Conservation (phyloP, 768 basidiomycete genomes). For the Termitomyces sp. region DNA sequence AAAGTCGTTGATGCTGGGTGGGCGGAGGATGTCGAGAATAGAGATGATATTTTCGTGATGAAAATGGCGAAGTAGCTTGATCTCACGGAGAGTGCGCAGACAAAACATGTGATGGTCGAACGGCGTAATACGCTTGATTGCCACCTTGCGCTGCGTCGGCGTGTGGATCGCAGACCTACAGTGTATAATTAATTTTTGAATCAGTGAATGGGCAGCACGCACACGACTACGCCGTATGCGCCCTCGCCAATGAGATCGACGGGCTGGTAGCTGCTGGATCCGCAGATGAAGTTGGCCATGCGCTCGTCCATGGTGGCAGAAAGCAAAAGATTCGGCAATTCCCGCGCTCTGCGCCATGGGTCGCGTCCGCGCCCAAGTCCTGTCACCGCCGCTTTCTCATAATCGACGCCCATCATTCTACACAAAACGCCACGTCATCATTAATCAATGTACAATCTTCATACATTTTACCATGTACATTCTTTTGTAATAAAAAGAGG, state of each 20-base stretch:
- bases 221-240: constrained; percentile 80
- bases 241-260: constrained; percentile 90
- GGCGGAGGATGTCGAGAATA: constrained; percentile 90
- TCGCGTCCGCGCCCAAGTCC: too few species aligned
- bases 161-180: constrained; percentile 68
- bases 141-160: constrained; percentile 78
- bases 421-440: background rate
- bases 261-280: constrained; percentile 53
- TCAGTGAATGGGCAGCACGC: constrained; percentile 30
- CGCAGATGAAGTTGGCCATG: constrained; percentile 42
- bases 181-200: background rate
- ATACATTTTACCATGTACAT: constrained; percentile 2
- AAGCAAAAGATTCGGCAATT: constrained; percentile 8
- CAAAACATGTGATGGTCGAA: constrained; percentile 96
- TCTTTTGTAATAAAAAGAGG: background rate
- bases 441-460: constrained; percentile 1
- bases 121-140: constrained; percentile 93
- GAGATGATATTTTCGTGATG: constrained; percentile 88
- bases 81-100: constrained; percentile 78
- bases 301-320: constrained; percentile 14
- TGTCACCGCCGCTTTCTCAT: too few species aligned
- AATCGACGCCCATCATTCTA: too few species aligned
- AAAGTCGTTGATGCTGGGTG: constrained; percentile 69
- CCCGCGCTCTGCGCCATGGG: background rate
- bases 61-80: constrained; percentile 89